phyloP scores from a whole-genome alignment of 2,329 filamentous ascomycete genomes.

The Curvularia spicifera region DNA sequence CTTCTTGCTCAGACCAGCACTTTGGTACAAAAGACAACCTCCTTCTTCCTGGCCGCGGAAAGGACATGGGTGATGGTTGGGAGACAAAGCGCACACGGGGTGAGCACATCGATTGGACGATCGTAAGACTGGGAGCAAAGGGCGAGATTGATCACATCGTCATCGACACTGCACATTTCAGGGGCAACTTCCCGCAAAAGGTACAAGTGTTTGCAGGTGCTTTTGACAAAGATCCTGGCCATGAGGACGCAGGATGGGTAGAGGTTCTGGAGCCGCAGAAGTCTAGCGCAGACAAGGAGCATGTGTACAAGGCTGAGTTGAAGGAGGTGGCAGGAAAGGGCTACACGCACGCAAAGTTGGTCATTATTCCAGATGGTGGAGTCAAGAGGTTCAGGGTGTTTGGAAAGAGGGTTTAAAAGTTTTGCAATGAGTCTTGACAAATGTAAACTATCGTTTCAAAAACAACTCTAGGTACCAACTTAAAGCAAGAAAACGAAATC shows the following conservation, averaged over 20 bases:
- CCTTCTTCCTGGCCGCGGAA: slow-evolving; percentile 76
- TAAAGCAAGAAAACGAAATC: neutral
- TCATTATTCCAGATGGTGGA: slow-evolving; percentile 91
- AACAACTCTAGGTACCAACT: neutral
- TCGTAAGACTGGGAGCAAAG: slow-evolving; percentile 73
- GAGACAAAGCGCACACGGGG: slow-evolving; percentile 78
- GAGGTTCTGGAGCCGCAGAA: slow-evolving; percentile 71
- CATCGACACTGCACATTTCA: slow-evolving; percentile 82
- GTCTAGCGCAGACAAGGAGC: slow-evolving; percentile 75
- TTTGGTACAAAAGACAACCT: slow-evolving; percentile 83
- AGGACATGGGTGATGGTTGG: slow-evolving; percentile 90
- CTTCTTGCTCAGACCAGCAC: slow-evolving; percentile 81
- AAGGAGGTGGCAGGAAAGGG: slow-evolving; percentile 61
- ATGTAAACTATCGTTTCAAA: neutral
- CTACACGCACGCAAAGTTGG: slow-evolving; percentile 86
- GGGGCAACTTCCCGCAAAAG: slow-evolving; percentile 83
- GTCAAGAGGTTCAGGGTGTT: slow-evolving; percentile 85
- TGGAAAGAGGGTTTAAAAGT: slow-evolving; percentile 57
- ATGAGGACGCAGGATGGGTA: slow-evolving; percentile 67
- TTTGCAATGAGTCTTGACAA: neutral
- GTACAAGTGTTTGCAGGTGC: slow-evolving; percentile 68
- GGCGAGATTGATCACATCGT: slow-evolving; percentile 70
- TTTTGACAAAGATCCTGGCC: slow-evolving; percentile 64
- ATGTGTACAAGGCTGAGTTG: slow-evolving; percentile 62
- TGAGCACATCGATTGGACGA: slow-evolving; percentile 81